Conservation (phyloP, 768 basidiomycete genomes). For the Dacryopinax primogenitus region DNA sequence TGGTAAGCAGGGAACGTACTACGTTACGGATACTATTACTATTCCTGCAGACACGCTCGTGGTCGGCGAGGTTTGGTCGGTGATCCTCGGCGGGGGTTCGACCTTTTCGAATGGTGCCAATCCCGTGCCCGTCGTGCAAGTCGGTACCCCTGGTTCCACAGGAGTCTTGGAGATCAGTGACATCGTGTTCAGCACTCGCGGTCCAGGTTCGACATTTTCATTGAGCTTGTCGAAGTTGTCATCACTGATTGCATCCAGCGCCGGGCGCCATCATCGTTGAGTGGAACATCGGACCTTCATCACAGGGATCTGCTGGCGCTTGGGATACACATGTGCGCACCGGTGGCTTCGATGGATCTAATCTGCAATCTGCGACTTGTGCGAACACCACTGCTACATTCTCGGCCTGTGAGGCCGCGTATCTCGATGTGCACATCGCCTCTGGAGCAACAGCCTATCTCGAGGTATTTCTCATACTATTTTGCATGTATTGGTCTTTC, state of each 20-base stretch:
- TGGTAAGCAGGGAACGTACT: slow-evolving; percentile 9
- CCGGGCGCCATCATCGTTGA: slow-evolving; percentile 53
- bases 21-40: slow-evolving; percentile 32
- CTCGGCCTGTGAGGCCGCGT: slow-evolving; percentile 47
- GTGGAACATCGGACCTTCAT: slow-evolving; percentile 40
- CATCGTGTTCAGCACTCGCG: slow-evolving; percentile 48
- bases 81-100: slow-evolving; percentile 40
- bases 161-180: slow-evolving; percentile 52
- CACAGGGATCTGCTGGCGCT: slow-evolving; percentile 42
- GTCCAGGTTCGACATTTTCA: slow-evolving; percentile 33
- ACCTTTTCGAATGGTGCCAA: slow-evolving; percentile 36
- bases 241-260: background rate
- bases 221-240: background rate
- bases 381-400: slow-evolving; percentile 22
- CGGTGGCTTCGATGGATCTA: slow-evolving; percentile 18
- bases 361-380: slow-evolving; percentile 28
- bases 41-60: slow-evolving; percentile 48
- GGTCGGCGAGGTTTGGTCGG: slow-evolving; percentile 51
- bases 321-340: slow-evolving; percentile 44
- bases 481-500: background rate
- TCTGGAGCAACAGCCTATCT: slow-evolving; percentile 29
- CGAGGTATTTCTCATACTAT: slow-evolving; percentile 19
- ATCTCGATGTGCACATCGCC: slow-evolving; percentile 49
- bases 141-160: slow-evolving; percentile 38
- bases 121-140: slow-evolving; percentile 38